Evolutionary conservation across 768 basidiomycete genomes (phyloP), one percentile per base, ranked within the genome.

Genomic region (Boletus eberwhitei): DNA sequence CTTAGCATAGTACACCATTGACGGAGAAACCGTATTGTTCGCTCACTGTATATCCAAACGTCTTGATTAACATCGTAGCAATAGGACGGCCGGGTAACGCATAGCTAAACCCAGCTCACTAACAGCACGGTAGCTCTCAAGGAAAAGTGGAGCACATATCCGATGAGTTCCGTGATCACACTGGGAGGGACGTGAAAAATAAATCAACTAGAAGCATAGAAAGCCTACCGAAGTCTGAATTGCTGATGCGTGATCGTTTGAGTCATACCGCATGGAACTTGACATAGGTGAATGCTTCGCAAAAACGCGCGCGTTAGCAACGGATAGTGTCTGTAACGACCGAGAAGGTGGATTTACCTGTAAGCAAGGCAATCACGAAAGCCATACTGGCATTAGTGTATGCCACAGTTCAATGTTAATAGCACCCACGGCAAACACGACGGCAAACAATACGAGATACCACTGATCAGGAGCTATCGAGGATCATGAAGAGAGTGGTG

Each of bases 61-160:
- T 87, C 80, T 89, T 91, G 79, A 90, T 90, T 75, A 90, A 74
- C 89, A 92, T 90, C 79, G 84, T 88, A 0, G 90, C 89, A 52
- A 90, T 67, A 7, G 3, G 22, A 22, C 22, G 22, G 22, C 22
- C 22, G 13, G 90, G 91, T 40, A 89, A 77, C 24, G 79, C 82
- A 62, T 90, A 91, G 22, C 71, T 71, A 17, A 44, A 36, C 14
- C 16, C 4, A 44, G 14, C 19, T 62, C 24, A 4, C 3, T 4
- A 24, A 0, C 8, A 58, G 48, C 39, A 19, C 4, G 24, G 4
- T n/a, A 3, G 14, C 17, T 51, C 13, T 16, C 26, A n/a, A 43
- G 7, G 12, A 43, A 39, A 32, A 7, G 12, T 7, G n/a, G 12
- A 41, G 12, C 24, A 4, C 24, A 24, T 24, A 4, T 4, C 24